phyloP scores from a whole-genome alignment of 2,329 filamentous ascomycete genomes.

The Chalaropsis thielavioides region DNA sequence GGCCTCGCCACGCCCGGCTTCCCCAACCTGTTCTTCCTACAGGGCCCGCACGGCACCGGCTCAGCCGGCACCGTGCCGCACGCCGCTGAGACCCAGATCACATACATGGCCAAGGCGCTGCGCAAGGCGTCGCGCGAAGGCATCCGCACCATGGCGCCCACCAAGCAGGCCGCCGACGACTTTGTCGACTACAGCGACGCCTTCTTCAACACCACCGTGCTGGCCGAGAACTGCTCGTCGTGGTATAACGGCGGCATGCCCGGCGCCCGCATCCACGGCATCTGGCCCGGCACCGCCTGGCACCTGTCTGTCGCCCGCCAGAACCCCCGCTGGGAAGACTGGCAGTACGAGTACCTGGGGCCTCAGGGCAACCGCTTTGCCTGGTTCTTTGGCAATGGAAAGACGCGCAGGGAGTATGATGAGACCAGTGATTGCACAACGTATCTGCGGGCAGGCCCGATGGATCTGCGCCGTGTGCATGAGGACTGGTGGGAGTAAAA shows the following conservation, averaged over 20 bases:
- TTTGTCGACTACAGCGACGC: slow-evolving; percentile 45
- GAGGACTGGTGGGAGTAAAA: slow-evolving; percentile 47
- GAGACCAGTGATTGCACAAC: slow-evolving; percentile 44
- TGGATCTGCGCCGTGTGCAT: slow-evolving; percentile 48
- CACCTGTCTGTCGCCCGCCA: slow-evolving; percentile 44
- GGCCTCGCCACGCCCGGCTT: slow-evolving; percentile 49
- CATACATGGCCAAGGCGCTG: slow-evolving; percentile 51
- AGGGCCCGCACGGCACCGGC: slow-evolving; percentile 45
- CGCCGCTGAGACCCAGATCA: slow-evolving; percentile 49
- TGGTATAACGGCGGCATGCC: slow-evolving; percentile 57
- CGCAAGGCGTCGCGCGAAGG: slow-evolving; percentile 53
- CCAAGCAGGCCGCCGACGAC: slow-evolving; percentile 45
- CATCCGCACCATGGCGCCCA: slow-evolving; percentile 46
- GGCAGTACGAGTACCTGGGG: slow-evolving; percentile 34
- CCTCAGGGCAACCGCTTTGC: slow-evolving; percentile 37
- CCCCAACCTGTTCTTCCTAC: slow-evolving; percentile 52
- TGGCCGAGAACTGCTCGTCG: slow-evolving; percentile 49
- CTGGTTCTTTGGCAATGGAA: slow-evolving; percentile 55
- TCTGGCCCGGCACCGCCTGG: slow-evolving; percentile 55
- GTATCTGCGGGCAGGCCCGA: slow-evolving; percentile 44
- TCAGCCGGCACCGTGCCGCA: slow-evolving; percentile 53
- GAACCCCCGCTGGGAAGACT: slow-evolving; percentile 43
- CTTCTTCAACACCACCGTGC: slow-evolving; percentile 40
- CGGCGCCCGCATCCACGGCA: slow-evolving; percentile 48
- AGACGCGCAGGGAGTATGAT: slow-evolving; percentile 44